Conservation (phyloP, 371 early-diverging fungal species). For the Mucor saturninus region DNA sequence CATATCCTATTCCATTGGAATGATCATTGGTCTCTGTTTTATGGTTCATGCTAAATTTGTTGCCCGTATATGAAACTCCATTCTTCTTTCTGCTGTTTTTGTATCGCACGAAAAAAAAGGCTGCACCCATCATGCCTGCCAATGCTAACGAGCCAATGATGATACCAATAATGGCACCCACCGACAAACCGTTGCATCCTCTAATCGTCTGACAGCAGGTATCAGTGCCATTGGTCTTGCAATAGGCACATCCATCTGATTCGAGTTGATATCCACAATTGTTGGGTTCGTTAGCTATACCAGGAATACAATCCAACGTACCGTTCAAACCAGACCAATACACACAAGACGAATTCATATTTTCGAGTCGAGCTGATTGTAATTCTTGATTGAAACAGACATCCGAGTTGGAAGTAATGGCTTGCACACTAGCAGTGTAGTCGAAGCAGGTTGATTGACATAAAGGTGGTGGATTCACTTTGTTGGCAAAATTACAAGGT, state of each 20-base stretch:
- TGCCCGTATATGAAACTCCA: not conserved
- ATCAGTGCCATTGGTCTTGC: constrained; percentile 30
- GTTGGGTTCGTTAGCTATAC: constrained; percentile 43
- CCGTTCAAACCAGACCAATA: constrained; percentile 49
- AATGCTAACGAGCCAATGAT: constrained; percentile 27
- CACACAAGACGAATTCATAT: constrained; percentile 33
- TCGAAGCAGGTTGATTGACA: constrained; percentile 48
- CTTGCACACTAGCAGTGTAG: constrained; percentile 34
- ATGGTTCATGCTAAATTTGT: constrained; percentile 9
- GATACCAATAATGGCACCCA: constrained; percentile 37
- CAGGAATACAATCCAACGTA: constrained; percentile 37
- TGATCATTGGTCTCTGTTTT: constrained; percentile 14
- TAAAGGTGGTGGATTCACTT: constrained; percentile 37
- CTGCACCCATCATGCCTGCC: constrained; percentile 15
- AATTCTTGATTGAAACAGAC: constrained; percentile 35
- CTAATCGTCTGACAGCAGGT: constrained; percentile 36
- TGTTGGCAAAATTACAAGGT: constrained; percentile 43
- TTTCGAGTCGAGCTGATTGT: constrained; percentile 10
- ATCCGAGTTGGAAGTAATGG: constrained; percentile 29
- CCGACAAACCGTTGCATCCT: constrained; percentile 25
- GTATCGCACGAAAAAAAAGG: constrained; percentile 12
- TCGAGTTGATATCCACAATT: constrained; percentile 43
- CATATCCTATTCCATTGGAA: constrained; percentile 24
- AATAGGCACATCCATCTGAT: constrained; percentile 37
- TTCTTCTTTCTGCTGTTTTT: constrained; percentile 3